Evolutionary conservation across 768 basidiomycete genomes (phyloP).

Genomic region (Lyophyllum decastes): DNA sequence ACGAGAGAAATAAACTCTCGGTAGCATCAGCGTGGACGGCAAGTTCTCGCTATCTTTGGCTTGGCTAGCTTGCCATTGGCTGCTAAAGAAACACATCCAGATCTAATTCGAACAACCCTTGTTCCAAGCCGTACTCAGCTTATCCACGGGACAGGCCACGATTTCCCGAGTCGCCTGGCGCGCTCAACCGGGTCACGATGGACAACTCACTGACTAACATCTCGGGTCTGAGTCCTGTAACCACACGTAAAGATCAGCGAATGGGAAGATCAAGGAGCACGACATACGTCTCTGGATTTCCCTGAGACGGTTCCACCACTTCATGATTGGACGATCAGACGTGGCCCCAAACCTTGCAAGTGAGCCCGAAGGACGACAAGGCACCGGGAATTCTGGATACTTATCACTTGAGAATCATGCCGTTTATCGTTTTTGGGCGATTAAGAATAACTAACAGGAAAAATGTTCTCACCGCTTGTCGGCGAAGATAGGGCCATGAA

Average conservation of each 20-base stretch:
- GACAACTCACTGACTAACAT: background rate
- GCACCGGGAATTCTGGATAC: background rate
- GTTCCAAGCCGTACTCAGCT: too few relatives aligned
- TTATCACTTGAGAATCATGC: background rate
- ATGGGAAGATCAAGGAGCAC: background rate
- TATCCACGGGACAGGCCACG: too few relatives aligned
- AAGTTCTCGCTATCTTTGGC: too few relatives aligned
- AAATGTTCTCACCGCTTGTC: background rate
- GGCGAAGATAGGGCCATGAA: background rate
- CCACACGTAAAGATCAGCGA: background rate
- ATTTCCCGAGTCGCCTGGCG: too few relatives aligned
- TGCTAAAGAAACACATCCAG: too few relatives aligned
- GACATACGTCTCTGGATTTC: background rate
- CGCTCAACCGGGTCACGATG: background rate
- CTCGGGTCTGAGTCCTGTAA: background rate
- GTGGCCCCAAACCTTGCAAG: background rate
- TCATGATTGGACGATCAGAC: background rate
- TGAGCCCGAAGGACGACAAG: background rate
- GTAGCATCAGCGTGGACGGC: too few relatives aligned
- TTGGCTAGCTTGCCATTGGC: too few relatives aligned
- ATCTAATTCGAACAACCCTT: too few relatives aligned
- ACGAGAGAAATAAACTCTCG: too few relatives aligned
- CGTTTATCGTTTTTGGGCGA: too few relatives aligned
- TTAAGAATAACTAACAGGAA: background rate
- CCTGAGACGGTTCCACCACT: background rate